Evolutionary conservation across 2,329 filamentous ascomycete genomes (phyloP).

Genomic region (Rutstroemia sp.): DNA sequence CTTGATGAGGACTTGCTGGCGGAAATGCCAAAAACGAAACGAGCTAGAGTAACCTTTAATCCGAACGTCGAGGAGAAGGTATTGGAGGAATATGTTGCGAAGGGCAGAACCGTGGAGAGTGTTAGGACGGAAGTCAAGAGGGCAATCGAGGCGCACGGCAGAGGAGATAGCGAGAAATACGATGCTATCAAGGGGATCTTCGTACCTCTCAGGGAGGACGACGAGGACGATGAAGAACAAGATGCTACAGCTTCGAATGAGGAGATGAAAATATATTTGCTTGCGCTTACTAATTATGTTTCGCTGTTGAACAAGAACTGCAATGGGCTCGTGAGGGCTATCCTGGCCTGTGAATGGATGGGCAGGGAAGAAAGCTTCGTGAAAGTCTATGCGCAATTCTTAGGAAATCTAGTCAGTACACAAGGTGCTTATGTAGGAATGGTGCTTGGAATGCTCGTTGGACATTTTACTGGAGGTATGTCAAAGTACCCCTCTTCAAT

Average conservation of each 20-base stretch:
- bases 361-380: conserved; percentile 58
- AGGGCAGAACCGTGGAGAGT: conserved; percentile 21
- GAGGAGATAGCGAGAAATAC: conserved; percentile 52
- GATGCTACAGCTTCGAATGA: conserved; percentile 24
- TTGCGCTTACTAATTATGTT: conserved; percentile 54
- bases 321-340: conserved; percentile 48
- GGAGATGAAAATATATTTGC: conserved; percentile 48
- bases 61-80: conserved; percentile 29
- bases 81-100: conserved; percentile 23
- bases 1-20: conserved; percentile 21
- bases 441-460: conserved; percentile 73
- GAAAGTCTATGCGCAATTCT: conserved; percentile 59
- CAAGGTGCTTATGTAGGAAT: conserved; percentile 70
- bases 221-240: conserved; percentile 16
- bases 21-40: conserved; percentile 24
- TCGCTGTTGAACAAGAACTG: conserved; percentile 54
- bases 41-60: conserved; percentile 27
- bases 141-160: conserved; percentile 46
- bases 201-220: conserved; percentile 9
- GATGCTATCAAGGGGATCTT: conserved; percentile 55
- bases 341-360: conserved; percentile 58
- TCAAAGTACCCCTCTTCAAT: not conserved
- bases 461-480: conserved; percentile 58
- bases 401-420: conserved; percentile 69
- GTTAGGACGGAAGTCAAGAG: conserved; percentile 28